Percentiles rank a stretch among this genome's conserved stretches.
phyloP scores from a whole-genome alignment of 495 filamentous ascomycete genomes.

The Penicillium robsamsonii region DNA sequence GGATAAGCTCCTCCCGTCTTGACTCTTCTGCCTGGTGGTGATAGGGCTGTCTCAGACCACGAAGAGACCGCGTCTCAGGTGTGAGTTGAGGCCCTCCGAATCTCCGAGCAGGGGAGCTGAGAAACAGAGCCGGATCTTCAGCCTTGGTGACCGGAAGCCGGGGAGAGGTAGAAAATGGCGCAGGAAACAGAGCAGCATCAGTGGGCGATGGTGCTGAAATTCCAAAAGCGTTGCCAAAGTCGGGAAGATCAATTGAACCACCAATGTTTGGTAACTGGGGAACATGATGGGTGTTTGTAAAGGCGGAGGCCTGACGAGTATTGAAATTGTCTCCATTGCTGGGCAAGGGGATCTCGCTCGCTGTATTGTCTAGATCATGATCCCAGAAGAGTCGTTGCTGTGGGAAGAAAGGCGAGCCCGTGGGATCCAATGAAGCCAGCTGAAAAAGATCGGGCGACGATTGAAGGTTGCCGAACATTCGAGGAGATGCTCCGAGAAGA shows the following conservation, averaged over 20 bases:
- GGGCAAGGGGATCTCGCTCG: constrained; percentile 23
- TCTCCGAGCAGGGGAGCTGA: constrained; percentile 51
- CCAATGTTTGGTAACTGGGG: constrained; percentile 44
- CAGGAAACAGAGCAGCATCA: constrained; percentile 45
- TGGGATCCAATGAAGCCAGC: constrained; percentile 67
- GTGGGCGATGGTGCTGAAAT: constrained; percentile 33
- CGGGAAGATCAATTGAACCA: constrained; percentile 39
- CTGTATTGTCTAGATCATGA: constrained; percentile 43
- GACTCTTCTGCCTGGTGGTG: constrained; percentile 59
- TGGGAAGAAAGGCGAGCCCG: constrained; percentile 63
- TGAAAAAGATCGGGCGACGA: constrained; percentile 67
- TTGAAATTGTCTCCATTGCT: background rate
- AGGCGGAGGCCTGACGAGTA: constrained; percentile 11
- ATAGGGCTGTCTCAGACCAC: constrained; percentile 51
- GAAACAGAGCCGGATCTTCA: constrained; percentile 56
- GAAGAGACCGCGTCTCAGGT: constrained; percentile 31
- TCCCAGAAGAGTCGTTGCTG: constrained; percentile 77
- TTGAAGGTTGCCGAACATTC: constrained; percentile 53
- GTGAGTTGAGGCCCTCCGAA: constrained; percentile 45
- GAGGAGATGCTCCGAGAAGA: constrained; percentile 42
- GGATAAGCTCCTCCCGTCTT: constrained; percentile 51
- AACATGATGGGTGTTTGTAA: constrained; percentile 24
- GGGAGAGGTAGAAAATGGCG: constrained; percentile 49
- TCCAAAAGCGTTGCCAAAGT: constrained; percentile 35
- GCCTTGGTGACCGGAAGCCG: constrained; percentile 39